Conservation (phyloP, 2,329 filamentous ascomycete species). For the Graphilbum sp. region DNA sequence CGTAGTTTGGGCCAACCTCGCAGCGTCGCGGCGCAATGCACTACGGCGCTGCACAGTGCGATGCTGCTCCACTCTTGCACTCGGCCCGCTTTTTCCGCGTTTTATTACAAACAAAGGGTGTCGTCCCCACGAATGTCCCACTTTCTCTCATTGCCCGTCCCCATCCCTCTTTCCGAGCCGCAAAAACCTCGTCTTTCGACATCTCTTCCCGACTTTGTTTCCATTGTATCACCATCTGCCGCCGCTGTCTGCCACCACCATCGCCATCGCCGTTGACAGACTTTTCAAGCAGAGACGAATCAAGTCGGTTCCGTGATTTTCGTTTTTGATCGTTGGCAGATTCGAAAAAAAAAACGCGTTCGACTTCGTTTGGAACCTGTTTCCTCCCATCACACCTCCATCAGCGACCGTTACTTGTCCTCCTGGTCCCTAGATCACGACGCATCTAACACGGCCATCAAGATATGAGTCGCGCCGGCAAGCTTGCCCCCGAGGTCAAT, state of each 20-base stretch:
- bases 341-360: too few species aligned
- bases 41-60: too few species aligned
- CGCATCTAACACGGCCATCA: slow-evolving; percentile 22
- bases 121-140: background rate
- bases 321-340: too few species aligned
- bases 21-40: too few species aligned
- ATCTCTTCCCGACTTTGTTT: background rate
- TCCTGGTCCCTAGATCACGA: background rate
- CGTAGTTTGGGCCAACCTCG: too few species aligned
- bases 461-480: slow-evolving; percentile 92
- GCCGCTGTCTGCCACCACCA: background rate
- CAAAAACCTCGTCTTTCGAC: background rate
- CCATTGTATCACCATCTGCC: background rate
- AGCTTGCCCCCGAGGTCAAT: slow-evolving; percentile 99
- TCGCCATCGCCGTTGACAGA: too few species aligned
- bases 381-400: background rate
- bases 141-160: background rate
- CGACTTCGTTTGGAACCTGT: too few species aligned
- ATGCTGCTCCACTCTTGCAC: too few species aligned
- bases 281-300: too few species aligned
- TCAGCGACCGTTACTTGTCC: too few species aligned
- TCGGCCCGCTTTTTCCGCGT: too few species aligned
- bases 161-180: background rate
- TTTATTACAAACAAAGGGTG: background rate
- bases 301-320: too few species aligned